Conservation (phyloP, 768 basidiomycete genomes). For the Naganishia vaughanmartiniae region DNA sequence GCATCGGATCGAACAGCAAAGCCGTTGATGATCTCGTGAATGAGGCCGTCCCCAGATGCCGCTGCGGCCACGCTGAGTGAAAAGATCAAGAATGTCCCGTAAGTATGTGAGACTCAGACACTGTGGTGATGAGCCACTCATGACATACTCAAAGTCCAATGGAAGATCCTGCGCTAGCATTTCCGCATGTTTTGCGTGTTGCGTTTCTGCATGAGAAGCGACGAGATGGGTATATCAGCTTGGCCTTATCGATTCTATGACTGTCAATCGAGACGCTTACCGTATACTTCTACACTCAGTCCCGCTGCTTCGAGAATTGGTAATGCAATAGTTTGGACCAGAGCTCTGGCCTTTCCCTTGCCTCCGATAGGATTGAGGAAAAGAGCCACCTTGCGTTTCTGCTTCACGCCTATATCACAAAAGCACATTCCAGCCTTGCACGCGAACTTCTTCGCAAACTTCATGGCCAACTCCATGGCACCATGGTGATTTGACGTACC, state of each 20-base stretch:
- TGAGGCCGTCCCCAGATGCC: constrained; percentile 51
- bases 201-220: constrained; percentile 41
- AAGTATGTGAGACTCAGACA: too few species aligned
- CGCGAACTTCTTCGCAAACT: too few species aligned
- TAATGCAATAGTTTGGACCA: constrained; percentile 42
- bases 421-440: not conserved
- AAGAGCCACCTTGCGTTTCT: constrained; percentile 40
- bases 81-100: too few species aligned
- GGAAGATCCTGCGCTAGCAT: constrained; percentile 42
- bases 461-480: too few species aligned
- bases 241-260: not conserved
- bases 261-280: constrained; percentile 33
- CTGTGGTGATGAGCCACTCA: too few species aligned
- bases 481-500: not conserved
- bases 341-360: constrained; percentile 46
- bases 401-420: constrained; percentile 35
- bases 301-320: constrained; percentile 50
- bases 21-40: constrained; percentile 52
- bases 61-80: constrained; percentile 45
- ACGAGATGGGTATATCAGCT: not conserved
- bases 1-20: constrained; percentile 48
- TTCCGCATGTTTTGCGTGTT: constrained; percentile 47
- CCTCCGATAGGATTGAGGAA: constrained; percentile 52
- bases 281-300: constrained; percentile 41
- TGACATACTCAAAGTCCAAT: constrained; percentile 47